phyloP scores from a whole-genome alignment of 2,329 filamentous ascomycete species.

The Cladobotryum protrusum region DNA sequence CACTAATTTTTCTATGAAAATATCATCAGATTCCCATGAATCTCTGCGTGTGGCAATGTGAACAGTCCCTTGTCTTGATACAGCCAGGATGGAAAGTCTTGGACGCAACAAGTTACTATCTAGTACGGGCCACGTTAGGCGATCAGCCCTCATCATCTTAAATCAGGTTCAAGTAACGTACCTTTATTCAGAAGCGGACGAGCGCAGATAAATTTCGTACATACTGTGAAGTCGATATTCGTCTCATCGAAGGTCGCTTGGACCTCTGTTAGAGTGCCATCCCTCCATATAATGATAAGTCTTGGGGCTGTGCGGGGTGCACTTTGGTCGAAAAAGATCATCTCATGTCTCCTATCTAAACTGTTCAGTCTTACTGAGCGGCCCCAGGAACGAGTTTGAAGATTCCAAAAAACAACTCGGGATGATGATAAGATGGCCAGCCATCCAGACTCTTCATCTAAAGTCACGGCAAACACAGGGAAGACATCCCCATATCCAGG shows the following conservation, averaged over 20 bases:
- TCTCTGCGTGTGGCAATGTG: constrained; percentile 39
- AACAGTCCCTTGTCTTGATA: constrained; percentile 45
- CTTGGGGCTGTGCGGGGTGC: constrained; percentile 33
- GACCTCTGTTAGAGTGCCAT: constrained; percentile 57
- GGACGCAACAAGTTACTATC: constrained; percentile 11
- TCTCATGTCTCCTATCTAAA: constrained; percentile 49
- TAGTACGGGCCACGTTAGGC: constrained; percentile 7
- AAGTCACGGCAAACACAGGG: constrained; percentile 55
- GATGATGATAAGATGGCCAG: constrained; percentile 58
- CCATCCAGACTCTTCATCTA: constrained; percentile 59
- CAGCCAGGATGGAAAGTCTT: constrained; percentile 32
- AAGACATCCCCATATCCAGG: constrained; percentile 41
- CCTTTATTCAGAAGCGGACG: constrained; percentile 40
- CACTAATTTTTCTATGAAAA: constrained; percentile 37
- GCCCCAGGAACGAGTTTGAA: constrained; percentile 51
- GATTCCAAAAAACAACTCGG: constrained; percentile 57
- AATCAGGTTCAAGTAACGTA: constrained; percentile 21
- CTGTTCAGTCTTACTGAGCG: constrained; percentile 46
- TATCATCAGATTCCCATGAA: constrained; percentile 45
- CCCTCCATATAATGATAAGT: constrained; percentile 56
- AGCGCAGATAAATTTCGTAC: constrained; percentile 43
- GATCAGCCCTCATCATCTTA: neutral
- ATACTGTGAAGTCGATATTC: constrained; percentile 39
- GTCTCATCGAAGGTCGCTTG: constrained; percentile 34
- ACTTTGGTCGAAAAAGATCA: constrained; percentile 56